phyloP scores from a whole-genome alignment of 192 early-diverging fungal species.

The Jimgerdemannia flammicorona region DNA sequence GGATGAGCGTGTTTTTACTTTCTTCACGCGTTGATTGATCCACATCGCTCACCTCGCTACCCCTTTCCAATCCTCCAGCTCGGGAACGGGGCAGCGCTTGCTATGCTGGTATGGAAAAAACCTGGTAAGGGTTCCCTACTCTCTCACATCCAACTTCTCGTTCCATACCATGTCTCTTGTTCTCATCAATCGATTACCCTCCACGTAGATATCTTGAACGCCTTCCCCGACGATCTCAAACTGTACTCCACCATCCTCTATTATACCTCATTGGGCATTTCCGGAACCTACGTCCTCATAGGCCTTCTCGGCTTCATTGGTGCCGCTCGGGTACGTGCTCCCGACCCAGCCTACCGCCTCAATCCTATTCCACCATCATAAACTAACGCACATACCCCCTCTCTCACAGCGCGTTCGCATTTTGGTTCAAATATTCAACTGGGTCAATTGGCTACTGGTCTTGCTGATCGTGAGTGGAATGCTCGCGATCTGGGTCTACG shows the following conservation, averaged over 20 bases:
- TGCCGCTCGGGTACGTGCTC: background rate
- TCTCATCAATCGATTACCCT: background rate
- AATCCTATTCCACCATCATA: background rate
- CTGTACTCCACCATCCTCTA: background rate
- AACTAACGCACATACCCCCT: background rate
- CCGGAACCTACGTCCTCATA: background rate
- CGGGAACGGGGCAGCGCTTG: background rate
- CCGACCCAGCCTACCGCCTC: background rate
- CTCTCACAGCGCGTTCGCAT: background rate
- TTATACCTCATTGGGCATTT: background rate
- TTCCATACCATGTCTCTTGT: background rate
- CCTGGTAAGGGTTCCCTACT: background rate
- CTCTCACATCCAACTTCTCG: background rate
- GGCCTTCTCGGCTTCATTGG: background rate
- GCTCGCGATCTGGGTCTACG: background rate
- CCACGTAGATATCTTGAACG: background rate
- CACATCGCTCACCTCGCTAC: too few relatives aligned
- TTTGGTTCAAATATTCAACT: background rate
- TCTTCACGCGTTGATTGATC: background rate
- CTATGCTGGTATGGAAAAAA: background rate
- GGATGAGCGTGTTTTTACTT: background rate
- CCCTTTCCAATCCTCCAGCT: background rate
- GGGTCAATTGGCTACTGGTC: background rate
- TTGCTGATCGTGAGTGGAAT: background rate
- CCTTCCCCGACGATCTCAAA: background rate